Base-by-base conservation (phyloP, 2,329 filamentous ascomycete genomes). In the Aspergillus calidoustus region DNA sequence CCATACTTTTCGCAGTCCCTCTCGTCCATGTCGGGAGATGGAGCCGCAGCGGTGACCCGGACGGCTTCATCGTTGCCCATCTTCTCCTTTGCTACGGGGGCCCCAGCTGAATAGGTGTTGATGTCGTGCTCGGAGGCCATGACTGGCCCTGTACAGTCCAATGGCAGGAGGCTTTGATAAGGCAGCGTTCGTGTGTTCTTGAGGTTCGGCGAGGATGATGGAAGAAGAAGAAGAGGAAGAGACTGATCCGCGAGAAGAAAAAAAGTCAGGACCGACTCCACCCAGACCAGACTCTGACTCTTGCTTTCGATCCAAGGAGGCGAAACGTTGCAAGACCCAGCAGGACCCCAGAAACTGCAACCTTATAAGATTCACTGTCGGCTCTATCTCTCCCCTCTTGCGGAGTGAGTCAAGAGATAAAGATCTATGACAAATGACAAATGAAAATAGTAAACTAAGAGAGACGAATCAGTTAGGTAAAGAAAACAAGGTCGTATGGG, bases 1-100 rank as follows among this genome's bases (percentile, higher is more conserved):
- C 74, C 71, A 69, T 77, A 61, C 60, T 79, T 78, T 64, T 79
- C 74, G 52, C 70, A 74, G 64, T 76, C 77, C 52, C 75, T 56
- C 59, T 78, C 74, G 56, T 71, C 66, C 19, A 66, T 44, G 43
- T 49, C 58, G 30, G 54, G 53, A 11, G 68, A 60, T 9, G 60
- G 51, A 44, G 54, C 58, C 30, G 59, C 54, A 31, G 63, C 59
- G 47, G 71, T 62, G 41, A 71, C 63, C 50, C 70, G 66, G 54
- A 72, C 65, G 44, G 71, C 62, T 38, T 64, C 64, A 30, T 72
- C 71, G 19, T 62, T 60, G 51, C 66, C 59, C 69, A 68, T 71
- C 56, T 68, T 72, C 46, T 62, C 62, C 63, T 69, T 64, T 60
- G 59, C 65, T 66, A 68, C 71, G 25, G 61, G 55, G n/a, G 63